Conservation (phyloP, 2,329 filamentous ascomycete genomes). For the Microsporum audouinii region DNA sequence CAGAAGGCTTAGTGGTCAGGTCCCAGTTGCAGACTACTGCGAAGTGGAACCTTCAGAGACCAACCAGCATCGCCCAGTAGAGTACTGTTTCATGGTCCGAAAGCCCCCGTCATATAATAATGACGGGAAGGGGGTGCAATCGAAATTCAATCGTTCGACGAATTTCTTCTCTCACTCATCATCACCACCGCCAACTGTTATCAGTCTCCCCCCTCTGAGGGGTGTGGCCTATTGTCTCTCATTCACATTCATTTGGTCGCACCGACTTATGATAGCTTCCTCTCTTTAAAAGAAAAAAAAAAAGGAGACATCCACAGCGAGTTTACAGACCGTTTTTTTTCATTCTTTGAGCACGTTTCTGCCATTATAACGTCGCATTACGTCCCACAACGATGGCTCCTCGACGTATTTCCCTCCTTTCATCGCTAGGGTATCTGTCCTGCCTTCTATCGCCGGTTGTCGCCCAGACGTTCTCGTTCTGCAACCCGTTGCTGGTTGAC, state of each 20-base stretch:
- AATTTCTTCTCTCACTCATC: background rate
- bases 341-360: conserved; percentile 1
- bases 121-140: background rate
- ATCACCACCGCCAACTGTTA: background rate
- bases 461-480: conserved; percentile 66
- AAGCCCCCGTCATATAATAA: conserved; percentile 1
- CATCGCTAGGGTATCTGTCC: conserved; percentile 20
- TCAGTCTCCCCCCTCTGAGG: background rate
- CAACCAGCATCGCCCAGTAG: background rate
- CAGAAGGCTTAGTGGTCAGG: background rate
- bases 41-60: background rate
- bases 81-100: background rate
- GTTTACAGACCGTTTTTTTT: background rate
- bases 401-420: conserved; percentile 14
- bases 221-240: conserved; percentile 2
- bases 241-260: background rate
- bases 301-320: background rate
- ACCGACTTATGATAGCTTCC: background rate
- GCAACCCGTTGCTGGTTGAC: conserved; percentile 64
- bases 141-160: background rate
- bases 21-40: background rate
- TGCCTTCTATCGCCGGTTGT: conserved; percentile 21
- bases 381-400: conserved; percentile 5
- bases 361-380: conserved; percentile 2
- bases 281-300: background rate